phyloP scores from a whole-genome alignment of 805 yeast species.

The Wickerhamomyces strasburgensis region DNA sequence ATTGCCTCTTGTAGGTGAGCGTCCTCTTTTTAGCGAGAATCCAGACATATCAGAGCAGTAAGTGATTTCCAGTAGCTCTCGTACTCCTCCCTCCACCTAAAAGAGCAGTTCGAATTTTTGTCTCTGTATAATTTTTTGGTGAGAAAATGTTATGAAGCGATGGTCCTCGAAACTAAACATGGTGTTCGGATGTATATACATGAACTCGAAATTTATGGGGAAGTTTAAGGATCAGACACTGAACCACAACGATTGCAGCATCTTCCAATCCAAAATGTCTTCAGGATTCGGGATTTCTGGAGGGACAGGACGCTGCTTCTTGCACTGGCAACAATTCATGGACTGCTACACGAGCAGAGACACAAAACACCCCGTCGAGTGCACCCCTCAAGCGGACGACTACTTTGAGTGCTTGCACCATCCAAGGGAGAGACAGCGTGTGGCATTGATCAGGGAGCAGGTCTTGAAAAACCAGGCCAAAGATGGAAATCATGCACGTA shows the following conservation, averaged over 20 bases:
- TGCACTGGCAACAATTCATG: slow-evolving; percentile 39
- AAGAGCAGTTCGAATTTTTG: too few relatives aligned
- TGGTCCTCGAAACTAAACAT: too few relatives aligned
- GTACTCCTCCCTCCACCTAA: too few relatives aligned
- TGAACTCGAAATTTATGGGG: too few relatives aligned
- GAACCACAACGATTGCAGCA: too few relatives aligned
- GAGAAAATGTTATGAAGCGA: too few relatives aligned
- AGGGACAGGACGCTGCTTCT: slow-evolving; percentile 43
- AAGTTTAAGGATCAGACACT: too few relatives aligned
- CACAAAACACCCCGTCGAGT: slow-evolving; percentile 32
- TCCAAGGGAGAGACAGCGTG: slow-evolving; percentile 34
- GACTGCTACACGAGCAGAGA: slow-evolving; percentile 40
- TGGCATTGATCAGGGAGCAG: slow-evolving; percentile 22
- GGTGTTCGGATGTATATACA: too few relatives aligned
- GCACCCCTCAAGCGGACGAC: slow-evolving; percentile 40
- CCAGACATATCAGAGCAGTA: too few relatives aligned
- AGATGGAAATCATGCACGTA: slow-evolving; percentile 1
- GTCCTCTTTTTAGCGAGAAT: slow-evolving; percentile 11
- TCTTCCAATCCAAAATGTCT: too few relatives aligned
- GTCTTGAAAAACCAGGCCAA: slow-evolving; percentile 13
- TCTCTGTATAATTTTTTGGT: too few relatives aligned
- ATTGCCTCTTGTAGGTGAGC: slow-evolving; percentile 6
- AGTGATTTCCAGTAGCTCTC: too few relatives aligned
- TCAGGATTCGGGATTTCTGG: slow-evolving; percentile 38
- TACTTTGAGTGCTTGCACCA: slow-evolving; percentile 48